Conservation (phyloP, 1,284 basidiomycete species). For the Ganoderma sinense region DNA sequence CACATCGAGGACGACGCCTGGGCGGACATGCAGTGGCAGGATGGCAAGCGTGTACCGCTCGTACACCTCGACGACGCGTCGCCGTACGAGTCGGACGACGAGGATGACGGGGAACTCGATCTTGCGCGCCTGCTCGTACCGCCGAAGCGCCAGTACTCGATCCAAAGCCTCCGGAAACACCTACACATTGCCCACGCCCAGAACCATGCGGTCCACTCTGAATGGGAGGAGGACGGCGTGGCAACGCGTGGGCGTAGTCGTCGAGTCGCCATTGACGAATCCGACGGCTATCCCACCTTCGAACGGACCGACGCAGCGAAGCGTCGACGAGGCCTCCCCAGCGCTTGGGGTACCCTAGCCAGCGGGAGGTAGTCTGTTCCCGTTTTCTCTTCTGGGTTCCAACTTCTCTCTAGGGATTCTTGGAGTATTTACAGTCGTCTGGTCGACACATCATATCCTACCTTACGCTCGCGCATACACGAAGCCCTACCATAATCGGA, state of each 20-base stretch:
- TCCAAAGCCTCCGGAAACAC: constrained; percentile 68
- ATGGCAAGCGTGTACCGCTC: constrained; percentile 33
- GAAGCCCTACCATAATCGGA: background rate
- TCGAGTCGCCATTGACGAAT: constrained; percentile 35
- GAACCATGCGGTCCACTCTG: constrained; percentile 19
- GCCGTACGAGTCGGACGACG: constrained; percentile 49
- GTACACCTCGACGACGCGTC: constrained; percentile 30
- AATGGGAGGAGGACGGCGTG: constrained; percentile 35
- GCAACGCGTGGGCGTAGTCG: constrained; percentile 26
- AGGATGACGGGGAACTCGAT: constrained; percentile 70
- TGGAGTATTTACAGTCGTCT: background rate
- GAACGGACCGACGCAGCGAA: constrained; percentile 32
- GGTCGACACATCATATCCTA: background rate
- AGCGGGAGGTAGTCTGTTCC: constrained; percentile 23
- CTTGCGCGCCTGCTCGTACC: constrained; percentile 73
- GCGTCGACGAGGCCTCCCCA: constrained; percentile 36
- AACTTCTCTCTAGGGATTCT: background rate
- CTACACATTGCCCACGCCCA: constrained; percentile 46
- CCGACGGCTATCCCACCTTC: constrained; percentile 32
- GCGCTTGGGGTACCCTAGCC: constrained; percentile 33
- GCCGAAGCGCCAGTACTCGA: constrained; percentile 74
- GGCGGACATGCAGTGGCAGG: constrained; percentile 35
- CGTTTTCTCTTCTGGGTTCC: background rate
- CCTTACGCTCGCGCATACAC: constrained; percentile 12
- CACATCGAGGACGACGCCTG: constrained; percentile 50